Conservation (phyloP, 2,329 filamentous ascomycete species). For the Trichocomaceae sp. region DNA sequence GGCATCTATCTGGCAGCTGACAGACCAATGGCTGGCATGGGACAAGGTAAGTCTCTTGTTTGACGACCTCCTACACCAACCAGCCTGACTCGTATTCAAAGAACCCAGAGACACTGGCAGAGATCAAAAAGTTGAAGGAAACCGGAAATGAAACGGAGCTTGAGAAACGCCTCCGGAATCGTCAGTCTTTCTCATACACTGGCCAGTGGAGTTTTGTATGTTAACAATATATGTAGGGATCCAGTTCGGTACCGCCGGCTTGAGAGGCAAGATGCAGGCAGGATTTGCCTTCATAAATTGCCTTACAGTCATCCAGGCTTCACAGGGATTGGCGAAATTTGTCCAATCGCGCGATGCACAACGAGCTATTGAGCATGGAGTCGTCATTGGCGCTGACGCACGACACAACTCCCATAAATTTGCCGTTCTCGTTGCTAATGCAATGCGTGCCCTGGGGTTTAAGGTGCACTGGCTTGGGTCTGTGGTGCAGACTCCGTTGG, state of each 20-base stretch:
- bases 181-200: conserved; percentile 25
- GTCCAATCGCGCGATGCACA: conserved; percentile 43
- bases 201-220: background rate
- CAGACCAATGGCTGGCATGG: conserved; percentile 52
- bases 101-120: conserved; percentile 47
- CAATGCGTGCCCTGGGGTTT: conserved; percentile 53
- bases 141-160: conserved; percentile 43
- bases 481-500: conserved; percentile 53
- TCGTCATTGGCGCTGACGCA: conserved; percentile 59
- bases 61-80: background rate
- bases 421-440: conserved; percentile 53
- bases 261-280: conserved; percentile 59
- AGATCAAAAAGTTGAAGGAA: conserved; percentile 49
- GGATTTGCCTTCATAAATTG: conserved; percentile 58
- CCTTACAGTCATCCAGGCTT: conserved; percentile 56
- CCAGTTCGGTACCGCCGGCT: conserved; percentile 56
- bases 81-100: conserved; percentile 13
- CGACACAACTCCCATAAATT: conserved; percentile 58
- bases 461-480: conserved; percentile 55
- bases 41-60: conserved; percentile 38
- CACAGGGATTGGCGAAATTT: conserved; percentile 58
- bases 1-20: conserved; percentile 36
- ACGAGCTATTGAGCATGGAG: conserved; percentile 37
- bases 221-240: conserved; percentile 35
- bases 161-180: conserved; percentile 46